Percentiles rank a stretch among this genome's conserved stretches.
Evolutionary conservation across 1,139 yeast genomes (phyloP).

Genomic region (Ogataea hybrid): DNA sequence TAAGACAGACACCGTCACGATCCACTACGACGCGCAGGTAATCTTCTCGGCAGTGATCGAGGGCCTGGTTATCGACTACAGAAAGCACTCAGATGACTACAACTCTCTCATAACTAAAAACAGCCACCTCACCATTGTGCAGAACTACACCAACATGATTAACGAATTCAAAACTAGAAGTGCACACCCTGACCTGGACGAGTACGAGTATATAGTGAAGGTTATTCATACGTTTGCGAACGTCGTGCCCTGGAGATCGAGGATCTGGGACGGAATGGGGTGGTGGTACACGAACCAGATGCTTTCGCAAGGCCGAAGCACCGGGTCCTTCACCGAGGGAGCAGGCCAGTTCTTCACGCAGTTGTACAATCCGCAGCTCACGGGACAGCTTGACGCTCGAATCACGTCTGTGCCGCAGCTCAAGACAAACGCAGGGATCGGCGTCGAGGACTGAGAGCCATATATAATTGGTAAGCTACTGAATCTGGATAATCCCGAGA

Average conservation of each 20-base stretch:
- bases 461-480: no score
- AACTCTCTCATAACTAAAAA: conserved; percentile 3
- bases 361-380: conserved; percentile 11
- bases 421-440: conserved; percentile 6
- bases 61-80: conserved; percentile 12
- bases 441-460: conserved; percentile 5
- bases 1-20: conserved; percentile 2
- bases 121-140: conserved; percentile 6
- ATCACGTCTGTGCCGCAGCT: conserved; percentile 4
- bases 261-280: conserved; percentile 17
- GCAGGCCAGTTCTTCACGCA: conserved; percentile 14
- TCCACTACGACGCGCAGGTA: conserved; percentile 5
- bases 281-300: conserved; percentile 14
- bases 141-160: conserved; percentile 11
- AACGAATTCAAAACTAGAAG: conserved; percentile 6
- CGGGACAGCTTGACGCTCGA: conserved; percentile 5
- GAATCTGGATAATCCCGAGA: background rate
- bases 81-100: conserved; percentile 7
- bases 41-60: conserved; percentile 11
- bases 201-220: conserved; percentile 7
- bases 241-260: conserved; percentile 13
- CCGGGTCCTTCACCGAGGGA: conserved; percentile 4
- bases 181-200: conserved; percentile 6
- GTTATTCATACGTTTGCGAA: conserved; percentile 12
- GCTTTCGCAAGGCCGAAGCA: conserved; percentile 1